Evolutionary conservation across 192 early-diverging fungal species (phyloP).

Genomic region (Backusella luteola): DNA sequence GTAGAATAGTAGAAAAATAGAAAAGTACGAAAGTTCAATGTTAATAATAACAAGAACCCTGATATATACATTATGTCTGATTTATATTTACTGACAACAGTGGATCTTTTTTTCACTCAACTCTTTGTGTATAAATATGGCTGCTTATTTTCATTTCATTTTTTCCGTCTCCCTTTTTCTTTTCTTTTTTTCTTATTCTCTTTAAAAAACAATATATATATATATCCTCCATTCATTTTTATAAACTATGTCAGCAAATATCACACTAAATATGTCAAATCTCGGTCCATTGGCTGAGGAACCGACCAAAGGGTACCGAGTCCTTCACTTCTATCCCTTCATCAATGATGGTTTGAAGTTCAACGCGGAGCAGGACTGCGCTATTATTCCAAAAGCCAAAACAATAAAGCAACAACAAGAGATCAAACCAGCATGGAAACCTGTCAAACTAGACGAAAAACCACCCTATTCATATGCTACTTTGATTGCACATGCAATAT

Average conservation of each 20-base stretch:
- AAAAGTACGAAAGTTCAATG: neutral
- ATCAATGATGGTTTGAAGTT: neutral
- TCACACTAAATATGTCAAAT: neutral
- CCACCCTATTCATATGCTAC: slow-evolving; percentile 83
- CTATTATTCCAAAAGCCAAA: neutral
- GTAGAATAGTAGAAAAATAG: neutral
- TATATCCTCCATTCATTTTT: neutral
- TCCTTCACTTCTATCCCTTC: neutral
- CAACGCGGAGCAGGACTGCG: neutral
- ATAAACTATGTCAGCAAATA: neutral
- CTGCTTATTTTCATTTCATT: neutral
- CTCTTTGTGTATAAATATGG: neutral
- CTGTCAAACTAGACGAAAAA: slow-evolving; percentile 34
- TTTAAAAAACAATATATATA: neutral
- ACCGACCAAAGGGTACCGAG: neutral
- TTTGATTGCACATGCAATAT: slow-evolving; percentile 80
- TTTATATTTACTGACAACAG: neutral
- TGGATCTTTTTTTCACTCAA: neutral
- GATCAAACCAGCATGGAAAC: slow-evolving; percentile 27
- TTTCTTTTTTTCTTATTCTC: neutral
- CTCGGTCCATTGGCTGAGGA: neutral
- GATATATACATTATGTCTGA: neutral
- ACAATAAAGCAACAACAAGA: neutral
- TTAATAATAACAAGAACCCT: neutral
- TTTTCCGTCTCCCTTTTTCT: neutral